These are phyloP conservation scores for Epichloe typhina DNA, from an alignment of 2,329 filamentous ascomycete genomes.

Conservation along the genomic window DNA sequence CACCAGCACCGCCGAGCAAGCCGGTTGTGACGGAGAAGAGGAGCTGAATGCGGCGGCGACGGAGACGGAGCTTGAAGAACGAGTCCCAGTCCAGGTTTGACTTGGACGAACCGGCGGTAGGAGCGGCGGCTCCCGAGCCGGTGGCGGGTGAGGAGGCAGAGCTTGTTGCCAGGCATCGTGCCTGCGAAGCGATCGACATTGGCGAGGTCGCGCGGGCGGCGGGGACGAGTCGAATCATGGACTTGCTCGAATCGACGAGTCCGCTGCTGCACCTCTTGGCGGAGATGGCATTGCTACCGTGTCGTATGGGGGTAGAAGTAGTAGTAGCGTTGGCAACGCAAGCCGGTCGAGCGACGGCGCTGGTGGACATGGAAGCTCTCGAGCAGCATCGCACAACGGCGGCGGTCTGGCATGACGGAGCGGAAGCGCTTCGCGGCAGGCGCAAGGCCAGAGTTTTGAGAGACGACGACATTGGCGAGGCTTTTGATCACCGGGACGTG, in stretches of 20 bases:
- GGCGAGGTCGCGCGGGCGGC: background rate
- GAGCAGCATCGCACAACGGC: constrained; percentile 13
- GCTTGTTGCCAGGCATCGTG: constrained; percentile 10
- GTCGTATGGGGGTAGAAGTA: constrained; percentile 6
- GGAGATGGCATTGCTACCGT: constrained; percentile 4
- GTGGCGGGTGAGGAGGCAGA: background rate
- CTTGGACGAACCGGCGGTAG: constrained; percentile 2
- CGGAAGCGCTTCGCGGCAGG: constrained; percentile 13
- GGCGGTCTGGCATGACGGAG: constrained; percentile 9
- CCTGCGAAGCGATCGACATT: constrained; percentile 3
- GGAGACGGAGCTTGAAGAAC: constrained; percentile 83
- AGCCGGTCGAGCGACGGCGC: constrained; percentile 8
- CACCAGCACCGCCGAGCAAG: constrained; percentile 45
- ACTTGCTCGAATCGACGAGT: background rate
- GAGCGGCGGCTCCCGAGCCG: background rate
- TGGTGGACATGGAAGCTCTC: constrained; percentile 18
- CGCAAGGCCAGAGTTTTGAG: constrained; percentile 21
- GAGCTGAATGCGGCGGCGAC: constrained; percentile 71
- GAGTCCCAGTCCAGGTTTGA: constrained; percentile 64
- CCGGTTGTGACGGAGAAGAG: constrained; percentile 59
- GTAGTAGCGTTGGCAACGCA: constrained; percentile 11
- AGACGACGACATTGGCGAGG: constrained; percentile 15
- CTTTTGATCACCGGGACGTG: background rate
- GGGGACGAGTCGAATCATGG: constrained; percentile 4
- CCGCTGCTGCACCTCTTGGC: background rate